Conservation (phyloP, 768 basidiomycete genomes). For the Cytidiella melzeri region DNA sequence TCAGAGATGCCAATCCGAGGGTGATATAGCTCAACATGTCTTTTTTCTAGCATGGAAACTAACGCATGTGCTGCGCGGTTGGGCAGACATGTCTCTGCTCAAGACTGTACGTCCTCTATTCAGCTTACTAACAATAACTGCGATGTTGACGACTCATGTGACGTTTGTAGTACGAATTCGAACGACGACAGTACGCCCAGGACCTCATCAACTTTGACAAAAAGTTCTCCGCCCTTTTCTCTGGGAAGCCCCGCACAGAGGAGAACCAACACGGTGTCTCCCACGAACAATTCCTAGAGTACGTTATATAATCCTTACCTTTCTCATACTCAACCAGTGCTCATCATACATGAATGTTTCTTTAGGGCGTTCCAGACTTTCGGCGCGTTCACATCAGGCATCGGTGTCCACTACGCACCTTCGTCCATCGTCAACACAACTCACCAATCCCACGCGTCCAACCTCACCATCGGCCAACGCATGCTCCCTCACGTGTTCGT, state of each 20-base stretch:
- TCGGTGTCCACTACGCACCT: conserved; percentile 43
- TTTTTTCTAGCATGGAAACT: conserved; percentile 44
- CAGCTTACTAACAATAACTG: background rate
- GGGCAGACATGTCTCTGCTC: conserved; percentile 39
- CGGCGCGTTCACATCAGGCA: conserved; percentile 41
- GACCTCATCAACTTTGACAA: conserved; percentile 52
- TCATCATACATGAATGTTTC: background rate
- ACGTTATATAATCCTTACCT: conserved; percentile 10
- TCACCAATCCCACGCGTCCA: conserved; percentile 32
- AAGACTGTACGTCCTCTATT: conserved; percentile 33
- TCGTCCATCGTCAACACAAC: conserved; percentile 31
- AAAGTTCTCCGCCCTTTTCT: conserved; percentile 45
- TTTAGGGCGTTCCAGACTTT: conserved; percentile 38
- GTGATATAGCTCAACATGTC: background rate
- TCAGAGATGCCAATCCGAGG: background rate
- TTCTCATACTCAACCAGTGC: background rate
- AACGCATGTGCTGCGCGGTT: conserved; percentile 41
- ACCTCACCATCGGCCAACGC: conserved; percentile 44
- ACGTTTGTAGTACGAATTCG: conserved; percentile 40
- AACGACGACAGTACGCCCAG: conserved; percentile 47
- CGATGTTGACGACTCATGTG: background rate
- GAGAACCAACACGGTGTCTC: conserved; percentile 39
- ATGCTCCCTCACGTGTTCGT: conserved; percentile 42
- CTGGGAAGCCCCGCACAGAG: conserved; percentile 41
- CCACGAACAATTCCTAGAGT: conserved; percentile 42